phyloP scores from a whole-genome alignment of 2,329 filamentous ascomycete species.

The Ophiostoma himal-ulmi region DNA sequence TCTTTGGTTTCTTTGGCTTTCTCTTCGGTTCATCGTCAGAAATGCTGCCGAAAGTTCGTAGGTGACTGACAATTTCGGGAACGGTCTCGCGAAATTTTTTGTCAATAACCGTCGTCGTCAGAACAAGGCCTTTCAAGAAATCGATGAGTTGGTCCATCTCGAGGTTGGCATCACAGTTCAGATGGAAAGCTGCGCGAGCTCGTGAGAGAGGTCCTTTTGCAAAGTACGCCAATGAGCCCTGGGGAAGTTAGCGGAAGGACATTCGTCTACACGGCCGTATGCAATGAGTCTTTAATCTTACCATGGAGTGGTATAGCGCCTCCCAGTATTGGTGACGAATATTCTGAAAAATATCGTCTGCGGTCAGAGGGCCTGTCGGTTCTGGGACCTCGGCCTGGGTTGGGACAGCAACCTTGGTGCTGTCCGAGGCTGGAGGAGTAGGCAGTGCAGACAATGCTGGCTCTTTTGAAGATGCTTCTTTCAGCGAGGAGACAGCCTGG shows the following conservation, averaged over 20 bases:
- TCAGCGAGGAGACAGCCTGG: not conserved
- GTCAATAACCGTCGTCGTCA: constrained; percentile 63
- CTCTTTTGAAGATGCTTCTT: not conserved
- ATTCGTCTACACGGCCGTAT: not conserved
- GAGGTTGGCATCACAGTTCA: constrained; percentile 54
- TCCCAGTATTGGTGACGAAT: constrained; percentile 55
- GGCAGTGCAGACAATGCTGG: constrained; percentile 1
- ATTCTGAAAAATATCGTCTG: constrained; percentile 51
- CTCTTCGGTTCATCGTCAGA: constrained; percentile 42
- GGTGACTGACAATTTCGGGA: constrained; percentile 53
- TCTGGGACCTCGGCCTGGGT: not conserved
- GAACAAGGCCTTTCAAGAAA: constrained; percentile 63
- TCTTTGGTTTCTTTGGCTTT: constrained; percentile 51
- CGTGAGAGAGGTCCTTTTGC: constrained; percentile 74
- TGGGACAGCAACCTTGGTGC: constrained; percentile 4
- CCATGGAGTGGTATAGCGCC: constrained; percentile 56
- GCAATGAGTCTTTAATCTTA: not conserved
- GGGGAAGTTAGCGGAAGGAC: not conserved
- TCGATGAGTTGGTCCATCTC: constrained; percentile 58
- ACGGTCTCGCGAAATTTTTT: constrained; percentile 74
- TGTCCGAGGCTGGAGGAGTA: constrained; percentile 20
- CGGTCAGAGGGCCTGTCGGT: constrained; percentile 35
- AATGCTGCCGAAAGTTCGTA: constrained; percentile 51
- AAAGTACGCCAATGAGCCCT: constrained; percentile 77
- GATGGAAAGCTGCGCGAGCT: constrained; percentile 63